Base-by-base conservation (phyloP, 2,329 filamentous ascomycete genomes). In the Orbilia quercus region DNA sequence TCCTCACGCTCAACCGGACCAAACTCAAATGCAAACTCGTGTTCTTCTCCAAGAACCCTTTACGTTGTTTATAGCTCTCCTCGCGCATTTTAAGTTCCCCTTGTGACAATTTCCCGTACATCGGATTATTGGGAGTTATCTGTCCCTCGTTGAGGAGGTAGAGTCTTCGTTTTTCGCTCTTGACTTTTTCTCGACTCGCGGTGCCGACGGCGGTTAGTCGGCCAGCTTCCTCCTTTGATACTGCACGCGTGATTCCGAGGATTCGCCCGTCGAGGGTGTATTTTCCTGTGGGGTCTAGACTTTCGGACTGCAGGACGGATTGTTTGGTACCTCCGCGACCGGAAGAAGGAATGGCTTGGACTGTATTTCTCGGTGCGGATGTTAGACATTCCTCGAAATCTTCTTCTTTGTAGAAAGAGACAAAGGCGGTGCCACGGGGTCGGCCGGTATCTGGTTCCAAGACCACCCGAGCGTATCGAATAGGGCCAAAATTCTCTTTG, bases 191-290 rank as follows among this genome's bases (percentile, higher is more conserved):
- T 54, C 88, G 88, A 45, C 84, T 82, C 9, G 83, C 84, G 14
- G 83, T 84, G 20, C 89, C 89, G 70, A 89, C 87, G 57, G 90
- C 89, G 4, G 90, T 88, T 23, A 98, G 85, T 58, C 88, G 88
- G 42, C 85, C 85, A 1, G 95, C 95, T 80, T 96, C 89, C 54
- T 87, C 86, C 80, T 91, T 92, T 81, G 89, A 90, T 9, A 99
- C 93, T 5, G 95, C 95, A 65, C 89, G 89, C 1, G 91, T 87
- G 22, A 99, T 84, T 77, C 94, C 90, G 5, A 99, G 84, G 14
- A 97, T 87, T 71, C 95, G 91, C 2, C 93, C 92, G 44, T 96
- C 91, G 51, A 99, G 84, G 0, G 93, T 98, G 82, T 97, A 99
- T 76, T 86, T 87, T 62, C 95, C 95, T 40, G 87, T 88, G 0